Base-by-base conservation (phyloP, 1,284 basidiomycete genomes). In the Taiwanofungus camphoratus region DNA sequence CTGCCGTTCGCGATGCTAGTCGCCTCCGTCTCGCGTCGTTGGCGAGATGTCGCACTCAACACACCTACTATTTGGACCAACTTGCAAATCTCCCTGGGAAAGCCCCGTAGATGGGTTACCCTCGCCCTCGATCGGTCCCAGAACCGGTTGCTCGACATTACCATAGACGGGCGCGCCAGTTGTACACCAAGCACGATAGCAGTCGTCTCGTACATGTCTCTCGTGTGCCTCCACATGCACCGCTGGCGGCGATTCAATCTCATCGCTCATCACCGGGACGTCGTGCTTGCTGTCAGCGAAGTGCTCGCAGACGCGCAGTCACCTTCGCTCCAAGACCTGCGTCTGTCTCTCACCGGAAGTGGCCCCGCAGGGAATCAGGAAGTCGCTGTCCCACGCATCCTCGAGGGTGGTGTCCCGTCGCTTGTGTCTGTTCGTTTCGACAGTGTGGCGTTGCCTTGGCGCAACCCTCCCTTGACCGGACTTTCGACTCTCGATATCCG, bases 51-150 rank as follows among this genome's bases (percentile, higher is more conserved):
- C n/a, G 57, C 56, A 3, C 34, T 54, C n/a, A 48, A 38, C 15
- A 55, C 53, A 2, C 52, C 57, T 13, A 50, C 52, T 26, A 46
- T 61, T 6, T 61, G 58, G 58, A 56, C 59, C 2, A 55, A 55
- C 43, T 45, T 61, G 41, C 46, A 49, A 19, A 51, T 60, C 44
- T 46, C 49, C 18, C 52, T 50, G 38, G 42, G 47, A 2, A 46
- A 48, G 5, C 57, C 55, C 20, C 48, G 39, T 33, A 41, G 39
- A 5, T 57, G 57, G 55, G 35, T 52, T 6, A 45, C 48, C 4
- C 44, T 59, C 2, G 52, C 51, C n/a, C 48, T 59, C 15, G 36
- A 51, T 16, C 52, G 54, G 15, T 55, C 57, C 1, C 39, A 38
- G 15, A 41, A 35, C 11, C 49, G 46, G 13, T 47, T 48, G 13